A percentile compares a stretch with the other conserved stretches of the same genome.
phyloP scores from a whole-genome alignment of 2,329 filamentous ascomycete genomes.

The Apiospora marii region DNA sequence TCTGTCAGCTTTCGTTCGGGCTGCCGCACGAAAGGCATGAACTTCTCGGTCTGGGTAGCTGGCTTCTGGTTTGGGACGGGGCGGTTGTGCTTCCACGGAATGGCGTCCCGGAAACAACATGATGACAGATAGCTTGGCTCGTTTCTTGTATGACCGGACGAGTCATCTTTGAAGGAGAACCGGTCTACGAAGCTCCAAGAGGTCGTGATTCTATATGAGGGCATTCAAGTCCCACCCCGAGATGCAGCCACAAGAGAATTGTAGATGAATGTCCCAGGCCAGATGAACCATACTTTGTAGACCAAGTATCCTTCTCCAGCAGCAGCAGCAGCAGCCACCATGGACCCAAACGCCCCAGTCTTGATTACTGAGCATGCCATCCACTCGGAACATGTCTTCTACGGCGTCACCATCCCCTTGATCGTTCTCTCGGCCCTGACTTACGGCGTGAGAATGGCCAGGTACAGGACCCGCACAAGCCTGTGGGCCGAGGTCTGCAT shows the following conservation, averaged over 20 bases:
- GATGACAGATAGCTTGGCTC: not conserved
- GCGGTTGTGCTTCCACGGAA: not conserved
- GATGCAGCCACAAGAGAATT: not conserved
- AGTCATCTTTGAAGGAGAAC: not conserved
- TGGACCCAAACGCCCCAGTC: not conserved
- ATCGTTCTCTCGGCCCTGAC: not conserved
- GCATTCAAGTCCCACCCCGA: not conserved
- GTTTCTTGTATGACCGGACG: not conserved
- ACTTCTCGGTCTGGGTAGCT: not conserved
- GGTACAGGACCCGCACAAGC: not conserved
- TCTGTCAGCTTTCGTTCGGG: not conserved
- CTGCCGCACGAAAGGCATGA: not conserved
- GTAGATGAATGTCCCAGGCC: not conserved
- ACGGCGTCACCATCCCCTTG: not conserved
- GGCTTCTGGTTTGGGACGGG: not conserved
- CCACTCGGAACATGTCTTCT: not conserved
- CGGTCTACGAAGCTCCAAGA: not conserved
- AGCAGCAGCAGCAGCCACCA: not conserved
- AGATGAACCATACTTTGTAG: not conserved
- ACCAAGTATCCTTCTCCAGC: not conserved
- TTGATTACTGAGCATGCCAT: not conserved
- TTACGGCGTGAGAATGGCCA: not conserved
- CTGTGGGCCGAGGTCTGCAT: slow-evolving; percentile 13
- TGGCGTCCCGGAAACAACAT: not conserved
- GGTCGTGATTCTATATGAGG: not conserved